phyloP scores from a whole-genome alignment of 1,284 basidiomycete species.

The Cryptococcus wingfieldii region DNA sequence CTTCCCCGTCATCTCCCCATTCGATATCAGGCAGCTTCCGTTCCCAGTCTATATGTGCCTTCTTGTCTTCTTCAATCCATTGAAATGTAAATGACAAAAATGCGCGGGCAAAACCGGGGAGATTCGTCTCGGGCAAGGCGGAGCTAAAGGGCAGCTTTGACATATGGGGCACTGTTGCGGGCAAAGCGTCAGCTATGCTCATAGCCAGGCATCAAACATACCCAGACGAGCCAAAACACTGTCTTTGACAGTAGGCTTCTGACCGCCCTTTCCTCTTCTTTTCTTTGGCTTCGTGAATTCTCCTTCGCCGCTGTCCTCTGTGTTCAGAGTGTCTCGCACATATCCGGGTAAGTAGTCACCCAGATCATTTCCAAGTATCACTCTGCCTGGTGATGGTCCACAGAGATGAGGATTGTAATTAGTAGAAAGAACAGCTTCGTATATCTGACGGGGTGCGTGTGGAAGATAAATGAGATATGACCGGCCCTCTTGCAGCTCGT shows the following conservation, averaged over 20 bases:
- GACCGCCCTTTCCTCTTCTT: slow-evolving; percentile 23
- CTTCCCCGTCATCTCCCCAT: slow-evolving; percentile 41
- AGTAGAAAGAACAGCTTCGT: slow-evolving; percentile 32
- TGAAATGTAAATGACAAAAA: slow-evolving; percentile 42
- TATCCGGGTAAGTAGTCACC: slow-evolving; percentile 38
- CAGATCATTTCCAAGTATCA: slow-evolving; percentile 43
- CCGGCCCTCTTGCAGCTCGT: slow-evolving; percentile 11
- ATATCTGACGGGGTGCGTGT: slow-evolving; percentile 40
- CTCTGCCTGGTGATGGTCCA: slow-evolving; percentile 7
- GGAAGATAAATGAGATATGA: slow-evolving; percentile 41
- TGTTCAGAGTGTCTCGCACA: slow-evolving; percentile 2
- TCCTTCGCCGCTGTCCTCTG: background rate
- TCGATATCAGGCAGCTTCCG: slow-evolving; percentile 32
- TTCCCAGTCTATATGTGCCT: slow-evolving; percentile 35
- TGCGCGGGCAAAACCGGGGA: slow-evolving; percentile 43
- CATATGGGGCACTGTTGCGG: slow-evolving; percentile 31
- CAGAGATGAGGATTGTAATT: slow-evolving; percentile 27
- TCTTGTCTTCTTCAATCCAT: slow-evolving; percentile 26
- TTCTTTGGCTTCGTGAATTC: slow-evolving; percentile 44
- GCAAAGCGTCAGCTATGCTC: background rate
- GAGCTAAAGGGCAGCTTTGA: slow-evolving; percentile 18
- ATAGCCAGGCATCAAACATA: slow-evolving; percentile 10
- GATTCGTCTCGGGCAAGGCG: slow-evolving; percentile 38
- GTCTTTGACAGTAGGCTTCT: slow-evolving; percentile 18
- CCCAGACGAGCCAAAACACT: slow-evolving; percentile 37